Evolutionary conservation across 208 protist species (phyloP).

Genomic region (Acanthamoeba sp.): DNA sequence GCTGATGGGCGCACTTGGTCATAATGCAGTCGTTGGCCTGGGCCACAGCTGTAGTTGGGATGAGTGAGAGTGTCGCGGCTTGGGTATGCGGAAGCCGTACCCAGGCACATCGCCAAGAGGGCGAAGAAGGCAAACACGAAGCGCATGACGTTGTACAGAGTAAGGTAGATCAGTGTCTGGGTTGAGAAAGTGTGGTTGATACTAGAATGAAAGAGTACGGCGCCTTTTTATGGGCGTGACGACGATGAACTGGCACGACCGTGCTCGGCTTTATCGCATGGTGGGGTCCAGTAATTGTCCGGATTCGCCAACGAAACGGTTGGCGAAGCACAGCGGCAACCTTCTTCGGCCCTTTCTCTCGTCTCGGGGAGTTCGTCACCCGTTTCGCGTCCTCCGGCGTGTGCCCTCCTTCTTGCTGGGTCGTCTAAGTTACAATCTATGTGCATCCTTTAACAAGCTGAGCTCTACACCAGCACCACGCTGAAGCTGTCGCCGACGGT

Average conservation of each 20-base stretch:
- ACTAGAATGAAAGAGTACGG: neutral
- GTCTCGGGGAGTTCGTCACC: neutral
- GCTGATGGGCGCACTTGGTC: neutral
- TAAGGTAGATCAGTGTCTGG: neutral
- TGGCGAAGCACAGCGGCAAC: neutral
- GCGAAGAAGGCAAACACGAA: neutral
- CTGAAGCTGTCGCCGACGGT: slow-evolving; percentile 30
- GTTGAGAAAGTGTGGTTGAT: neutral
- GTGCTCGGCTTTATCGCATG: too few species aligned
- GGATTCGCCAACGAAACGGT: neutral
- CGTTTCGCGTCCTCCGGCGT: neutral
- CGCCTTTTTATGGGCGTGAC: neutral
- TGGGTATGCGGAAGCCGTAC: neutral
- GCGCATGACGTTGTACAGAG: neutral
- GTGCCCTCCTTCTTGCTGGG: neutral
- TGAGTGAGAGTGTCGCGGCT: neutral
- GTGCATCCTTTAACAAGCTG: neutral
- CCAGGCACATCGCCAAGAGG: neutral
- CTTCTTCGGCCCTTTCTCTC: neutral
- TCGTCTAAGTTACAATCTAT: neutral
- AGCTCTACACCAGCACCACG: neutral
- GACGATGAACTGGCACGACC: neutral
- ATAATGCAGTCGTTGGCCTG: neutral
- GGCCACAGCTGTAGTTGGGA: neutral
- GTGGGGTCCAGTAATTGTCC: neutral